Base-by-base conservation (phyloP, 768 basidiomycete genomes). In the Termitomyces sp. region DNA sequence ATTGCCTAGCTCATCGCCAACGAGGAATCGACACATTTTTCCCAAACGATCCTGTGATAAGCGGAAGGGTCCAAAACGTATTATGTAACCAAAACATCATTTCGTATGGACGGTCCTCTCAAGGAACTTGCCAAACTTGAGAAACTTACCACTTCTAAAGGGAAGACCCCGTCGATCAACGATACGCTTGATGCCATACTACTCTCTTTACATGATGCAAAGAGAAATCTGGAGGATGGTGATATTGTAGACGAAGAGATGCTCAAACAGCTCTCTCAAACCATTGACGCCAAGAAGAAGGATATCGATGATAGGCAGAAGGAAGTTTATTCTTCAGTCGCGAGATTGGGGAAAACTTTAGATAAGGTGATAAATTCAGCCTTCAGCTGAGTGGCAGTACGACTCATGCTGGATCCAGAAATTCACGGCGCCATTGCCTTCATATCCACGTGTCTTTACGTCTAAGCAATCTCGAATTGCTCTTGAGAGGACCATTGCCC, bases 241-340 rank as follows among this genome's bases (percentile, higher is more conserved):
- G 71, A 74, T 43, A 71, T 76, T 21, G 71, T 76, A 26, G 73
- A 79, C 15, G 75, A 80, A 58, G 79, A 79, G 17, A 74, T 77
- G 14, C 70, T 87, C 12, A 71, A 68, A 33, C 66, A 76, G 8
- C 72, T 91, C 10, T 73, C 78, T 17, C 80, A 80, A 66, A 75
- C 77, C 2, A 78, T 91, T 2, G 89, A 91, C 49, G 68, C 74
- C 0, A 83, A 72, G 70, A 94, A 90, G 84, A 93, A 86, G 68
- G 91, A 91, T 56, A 76, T 94, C 1, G 91, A 92, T 56, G 91
- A 94, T 37, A 80, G 86, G 3, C 86, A 94, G 76, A 98, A 95
- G 70, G 94, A 94, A 62, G 79, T 93, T 35, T 91, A 95, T 64
- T 82, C 78, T 19, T 84, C 86, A 2, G 71, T 97, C 9, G 81